Evolutionary conservation across 2,329 filamentous ascomycete species (phyloP), one percentile per base, ranked within the genome.

Genomic region (Neofusicoccum cordaticola): DNA sequence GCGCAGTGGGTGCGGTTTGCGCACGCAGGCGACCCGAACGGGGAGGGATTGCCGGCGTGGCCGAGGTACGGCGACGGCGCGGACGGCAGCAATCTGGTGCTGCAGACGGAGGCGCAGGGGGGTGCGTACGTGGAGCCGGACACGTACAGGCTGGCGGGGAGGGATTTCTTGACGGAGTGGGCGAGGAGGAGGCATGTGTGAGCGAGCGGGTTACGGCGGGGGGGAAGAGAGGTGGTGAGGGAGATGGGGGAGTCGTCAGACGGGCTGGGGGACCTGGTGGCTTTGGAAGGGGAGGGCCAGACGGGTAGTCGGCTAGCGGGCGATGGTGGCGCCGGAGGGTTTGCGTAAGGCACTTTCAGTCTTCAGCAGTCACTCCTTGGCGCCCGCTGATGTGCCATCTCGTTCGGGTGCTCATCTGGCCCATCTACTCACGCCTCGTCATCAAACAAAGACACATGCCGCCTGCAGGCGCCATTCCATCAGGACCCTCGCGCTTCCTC

Each of bases 151-250:
- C 17, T 64, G 51, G 62, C 27, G 9, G 62, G 62, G 2, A 50
- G 62, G 19, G 61, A 76, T 66, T 75, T 71, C 65, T 48, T 77
- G 62, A 73, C 51, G 1, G 62, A 74, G 65, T 77, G 75, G 75
- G 75, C 75, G 34, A 71, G 75, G 66, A 70, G 74, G 65, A 74
- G 74, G 42, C 75, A 77, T 70, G 74, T 77, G n/a, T 76, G 53
- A 58, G 27, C 22, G 22, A 31, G 27, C 27, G 27, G 4, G 27
- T 31, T 19, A 19, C 2, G 19, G 19, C 19, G 19, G 19, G 19
- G 19, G 22, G 22, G 2, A 22, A 22, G 22, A 22, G 22, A 22
- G 22, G 22, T 2, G 22, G 22, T 22, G 22, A 22, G 22, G 22
- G 22, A 22, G 22, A 22, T 22, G 22, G 22, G 19, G 27, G 27